Conservation (phyloP, 345 rosid species). For the Hevea brasiliensis region DNA sequence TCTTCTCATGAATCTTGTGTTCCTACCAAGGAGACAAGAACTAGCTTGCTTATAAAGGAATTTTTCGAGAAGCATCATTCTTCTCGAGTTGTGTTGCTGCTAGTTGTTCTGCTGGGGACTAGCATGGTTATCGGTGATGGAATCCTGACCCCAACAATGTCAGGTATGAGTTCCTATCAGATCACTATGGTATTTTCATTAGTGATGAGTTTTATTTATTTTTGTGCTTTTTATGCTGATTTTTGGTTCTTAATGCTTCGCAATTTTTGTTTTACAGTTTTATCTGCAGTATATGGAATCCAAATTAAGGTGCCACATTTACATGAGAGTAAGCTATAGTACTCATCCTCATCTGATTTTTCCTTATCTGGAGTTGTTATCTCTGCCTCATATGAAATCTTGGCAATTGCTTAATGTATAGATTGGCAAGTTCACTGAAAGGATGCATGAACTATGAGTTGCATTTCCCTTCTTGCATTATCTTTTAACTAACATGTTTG, state of each 20-base stretch:
- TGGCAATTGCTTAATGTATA: background rate
- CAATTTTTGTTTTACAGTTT: slow-evolving; percentile 29
- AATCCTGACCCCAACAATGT: slow-evolving; percentile 42
- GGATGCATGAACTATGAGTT: background rate
- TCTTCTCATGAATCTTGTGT: slow-evolving; percentile 19
- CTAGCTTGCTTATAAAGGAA: slow-evolving; percentile 26
- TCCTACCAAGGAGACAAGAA: slow-evolving; percentile 28
- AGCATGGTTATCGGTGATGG: slow-evolving; percentile 48
- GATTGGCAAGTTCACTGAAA: background rate
- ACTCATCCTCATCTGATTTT: background rate
- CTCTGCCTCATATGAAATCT: no score
- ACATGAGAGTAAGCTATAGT: slow-evolving; percentile 31
- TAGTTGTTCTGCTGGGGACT: slow-evolving; percentile 42
- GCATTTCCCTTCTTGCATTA: background rate
- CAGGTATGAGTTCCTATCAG: slow-evolving; percentile 26
- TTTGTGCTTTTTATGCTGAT: no score
- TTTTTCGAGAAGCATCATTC: slow-evolving; percentile 31
- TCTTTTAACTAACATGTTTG: background rate
- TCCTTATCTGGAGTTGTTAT: background rate
- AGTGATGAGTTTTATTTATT: background rate
- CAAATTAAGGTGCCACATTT: slow-evolving; percentile 28
- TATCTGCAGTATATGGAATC: slow-evolving; percentile 42
- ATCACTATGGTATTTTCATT: background rate
- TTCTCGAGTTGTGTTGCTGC: slow-evolving; percentile 33
- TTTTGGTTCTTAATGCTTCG: background rate